Evolutionary conservation across 495 filamentous ascomycete genomes (phyloP), one percentile per base, ranked within the genome.

Genomic region (Immersiella caudata): DNA sequence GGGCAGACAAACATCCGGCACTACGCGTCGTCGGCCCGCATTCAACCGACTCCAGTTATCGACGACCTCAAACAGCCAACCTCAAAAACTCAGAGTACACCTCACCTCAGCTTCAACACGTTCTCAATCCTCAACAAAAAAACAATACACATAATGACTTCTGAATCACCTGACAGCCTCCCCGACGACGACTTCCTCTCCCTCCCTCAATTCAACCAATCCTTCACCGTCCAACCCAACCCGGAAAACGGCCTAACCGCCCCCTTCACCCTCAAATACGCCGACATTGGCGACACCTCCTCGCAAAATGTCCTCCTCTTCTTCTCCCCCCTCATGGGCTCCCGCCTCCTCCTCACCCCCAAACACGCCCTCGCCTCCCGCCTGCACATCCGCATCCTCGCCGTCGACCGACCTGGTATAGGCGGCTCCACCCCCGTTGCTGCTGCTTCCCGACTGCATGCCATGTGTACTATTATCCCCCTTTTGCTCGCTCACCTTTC

Each of bases 321-420:
- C 40, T 70, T 70, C 60, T 51, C 63, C 25, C 68, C 68, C n/a
- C 20, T 70, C 16, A 60, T 70, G 68, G 63, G 20, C 21, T 66
- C 68, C 6, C 68, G 68, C 58, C 40, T 66, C 20, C 9, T 66
- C 8, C 68, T 66, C n/a, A 49, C 54, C 14, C 22, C 68, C 63
- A 66, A 70, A 29, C 57, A 70, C 59, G 51, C 46, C 6, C 11
- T 61, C 24, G 68, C 68, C 12, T 22, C 4, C 22, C 18, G 24
- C 12, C 63, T 56, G 11, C n/a, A 65, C 16, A 36, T 65, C 52
- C 63, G 52, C 51, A 46, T 65, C 63, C 55, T 65, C 51, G 25
- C 22, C 26, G 18, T 35, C 0, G 52, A 65, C 33, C 26, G 63
- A 14, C 63, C 63, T 1, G 63, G 63, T 11, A 24, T 65, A 8